Conservation (phyloP, 129 eudicot species). For the Flaveria trinervia region DNA sequence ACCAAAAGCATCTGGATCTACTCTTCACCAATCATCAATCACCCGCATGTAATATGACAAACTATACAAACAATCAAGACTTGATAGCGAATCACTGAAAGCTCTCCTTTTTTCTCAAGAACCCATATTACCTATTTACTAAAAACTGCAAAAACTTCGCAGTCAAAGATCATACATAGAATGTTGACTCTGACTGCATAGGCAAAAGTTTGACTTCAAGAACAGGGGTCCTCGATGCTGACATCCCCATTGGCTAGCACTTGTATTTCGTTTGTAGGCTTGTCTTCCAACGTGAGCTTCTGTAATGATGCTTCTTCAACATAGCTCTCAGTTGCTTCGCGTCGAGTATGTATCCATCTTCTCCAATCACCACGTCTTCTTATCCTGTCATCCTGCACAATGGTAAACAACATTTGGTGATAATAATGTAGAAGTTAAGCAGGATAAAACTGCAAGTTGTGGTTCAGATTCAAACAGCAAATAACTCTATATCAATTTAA, state of each 20-base stretch:
- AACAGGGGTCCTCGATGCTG: constrained; percentile 24
- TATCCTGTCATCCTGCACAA: constrained; percentile 56
- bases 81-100: constrained; percentile 22
- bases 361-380: constrained; percentile 68
- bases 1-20: constrained; percentile 3
- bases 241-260: constrained; percentile 41
- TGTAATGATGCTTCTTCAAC: constrained; percentile 41
- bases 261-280: constrained; percentile 15
- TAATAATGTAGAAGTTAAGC: not conserved
- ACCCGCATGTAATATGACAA: constrained; percentile 18
- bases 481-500: not conserved
- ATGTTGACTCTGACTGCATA: constrained; percentile 9
- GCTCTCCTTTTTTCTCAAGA: constrained; percentile 13
- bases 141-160: constrained; percentile 40
- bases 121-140: constrained; percentile 29
- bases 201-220: constrained; percentile 24
- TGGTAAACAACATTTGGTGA: constrained; percentile 4
- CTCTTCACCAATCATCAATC: constrained; percentile 16
- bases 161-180: constrained; percentile 20
- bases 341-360: constrained; percentile 46
- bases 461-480: not conserved
- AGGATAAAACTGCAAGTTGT: not conserved
- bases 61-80: constrained; percentile 36
- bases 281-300: constrained; percentile 45
- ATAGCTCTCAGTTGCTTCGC: constrained; percentile 21